Conservation (phyloP, 768 basidiomycete genomes). For the Fomitopsis serialis region DNA sequence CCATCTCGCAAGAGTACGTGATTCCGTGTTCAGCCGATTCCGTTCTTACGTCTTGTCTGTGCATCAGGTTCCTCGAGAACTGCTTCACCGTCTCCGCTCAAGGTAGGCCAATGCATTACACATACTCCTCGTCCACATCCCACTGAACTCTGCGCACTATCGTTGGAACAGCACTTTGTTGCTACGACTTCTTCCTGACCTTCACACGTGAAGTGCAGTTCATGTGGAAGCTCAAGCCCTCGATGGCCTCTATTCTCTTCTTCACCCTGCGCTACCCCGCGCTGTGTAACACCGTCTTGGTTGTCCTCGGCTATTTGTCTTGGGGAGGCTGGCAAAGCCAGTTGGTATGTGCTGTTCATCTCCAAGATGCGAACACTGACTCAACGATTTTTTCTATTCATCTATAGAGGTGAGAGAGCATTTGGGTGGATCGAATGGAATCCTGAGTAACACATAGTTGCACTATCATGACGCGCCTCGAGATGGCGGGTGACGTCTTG, state of each 20-base stretch:
- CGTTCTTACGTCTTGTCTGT: no score
- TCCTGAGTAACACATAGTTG: conserved; percentile 3
- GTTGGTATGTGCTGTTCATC: neutral
- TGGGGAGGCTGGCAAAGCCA: neutral
- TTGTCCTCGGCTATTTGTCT: neutral
- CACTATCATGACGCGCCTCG: neutral
- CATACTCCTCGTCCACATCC: no score
- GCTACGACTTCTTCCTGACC: conserved; percentile 13
- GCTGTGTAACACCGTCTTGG: conserved; percentile 11
- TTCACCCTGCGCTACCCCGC: conserved; percentile 11
- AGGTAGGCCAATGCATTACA: no score
- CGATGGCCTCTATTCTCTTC: conserved; percentile 9
- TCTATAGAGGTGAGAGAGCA: no score
- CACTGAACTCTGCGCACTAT: no score
- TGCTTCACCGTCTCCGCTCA: no score
- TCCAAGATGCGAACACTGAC: neutral
- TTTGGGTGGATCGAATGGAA: no score
- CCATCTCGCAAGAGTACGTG: no score
- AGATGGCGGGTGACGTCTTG: neutral
- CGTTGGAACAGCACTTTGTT: conserved; percentile 8
- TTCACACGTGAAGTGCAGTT: conserved; percentile 10
- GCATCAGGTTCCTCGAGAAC: no score
- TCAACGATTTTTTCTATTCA: neutral
- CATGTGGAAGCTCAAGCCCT: conserved; percentile 9
- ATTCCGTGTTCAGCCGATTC: no score